Evolutionary conservation across 306 rosid genomes (phyloP).

Genomic region (Vigna radiata): DNA sequence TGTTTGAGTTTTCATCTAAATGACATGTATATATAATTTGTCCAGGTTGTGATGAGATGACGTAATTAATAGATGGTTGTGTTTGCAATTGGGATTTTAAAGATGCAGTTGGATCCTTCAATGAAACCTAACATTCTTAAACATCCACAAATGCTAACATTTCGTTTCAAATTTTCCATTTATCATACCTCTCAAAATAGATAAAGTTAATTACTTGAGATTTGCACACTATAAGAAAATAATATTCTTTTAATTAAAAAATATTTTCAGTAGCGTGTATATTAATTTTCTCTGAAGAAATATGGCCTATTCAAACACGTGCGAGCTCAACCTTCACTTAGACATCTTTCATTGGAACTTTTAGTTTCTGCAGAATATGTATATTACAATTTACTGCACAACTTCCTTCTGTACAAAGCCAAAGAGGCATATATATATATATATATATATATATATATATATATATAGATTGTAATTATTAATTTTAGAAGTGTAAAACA

Average conservation of each 20-base stretch:
- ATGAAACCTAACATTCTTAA: conserved; percentile 11
- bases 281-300: background rate
- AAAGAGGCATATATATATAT: background rate
- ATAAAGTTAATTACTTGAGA: background rate
- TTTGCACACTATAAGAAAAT: background rate
- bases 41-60: background rate
- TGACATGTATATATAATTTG: too few relatives aligned
- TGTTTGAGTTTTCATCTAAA: too few relatives aligned
- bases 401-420: background rate
- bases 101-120: background rate
- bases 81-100: background rate
- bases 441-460: too few relatives aligned
- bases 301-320: conserved; percentile 10
- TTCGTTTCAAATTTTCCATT: background rate
- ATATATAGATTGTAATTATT: too few relatives aligned
- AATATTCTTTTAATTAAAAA: background rate
- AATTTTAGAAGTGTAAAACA: too few relatives aligned
- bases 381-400: background rate
- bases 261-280: background rate
- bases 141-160: background rate
- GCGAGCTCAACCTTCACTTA: conserved; percentile 6
- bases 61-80: background rate
- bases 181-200: background rate
- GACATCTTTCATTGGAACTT: background rate
- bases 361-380: background rate